These are phyloP conservation scores for Neonectria sp. DNA, from an alignment of 2,329 filamentous ascomycete species.

Conservation along the genomic window DNA sequence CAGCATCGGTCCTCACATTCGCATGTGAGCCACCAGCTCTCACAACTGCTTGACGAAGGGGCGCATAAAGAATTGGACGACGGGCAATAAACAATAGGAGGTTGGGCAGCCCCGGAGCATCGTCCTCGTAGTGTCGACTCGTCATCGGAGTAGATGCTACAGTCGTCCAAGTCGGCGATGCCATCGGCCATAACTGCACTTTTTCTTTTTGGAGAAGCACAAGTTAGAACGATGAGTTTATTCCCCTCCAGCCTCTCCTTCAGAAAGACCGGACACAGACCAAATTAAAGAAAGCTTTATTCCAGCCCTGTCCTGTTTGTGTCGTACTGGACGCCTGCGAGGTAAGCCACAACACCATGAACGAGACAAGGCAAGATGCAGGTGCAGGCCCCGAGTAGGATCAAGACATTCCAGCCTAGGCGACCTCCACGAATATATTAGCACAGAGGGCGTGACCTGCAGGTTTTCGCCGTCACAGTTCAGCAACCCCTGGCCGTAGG, in stretches of 20 bases:
- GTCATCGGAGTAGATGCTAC: slow-evolving; percentile 8
- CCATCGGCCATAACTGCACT: slow-evolving; percentile 28
- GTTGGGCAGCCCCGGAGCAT: background rate
- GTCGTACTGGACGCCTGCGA: slow-evolving; percentile 13
- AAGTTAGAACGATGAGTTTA: background rate
- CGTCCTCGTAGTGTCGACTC: background rate
- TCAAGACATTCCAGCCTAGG: background rate
- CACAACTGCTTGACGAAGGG: background rate
- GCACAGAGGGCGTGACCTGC: slow-evolving; percentile 3
- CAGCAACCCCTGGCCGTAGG: slow-evolving; percentile 4
- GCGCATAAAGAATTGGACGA: background rate
- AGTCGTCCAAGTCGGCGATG: slow-evolving; percentile 33
- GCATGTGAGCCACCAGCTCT: background rate
- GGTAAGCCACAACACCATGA: slow-evolving; percentile 6
- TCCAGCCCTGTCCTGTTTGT: slow-evolving; percentile 17
- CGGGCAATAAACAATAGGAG: background rate
- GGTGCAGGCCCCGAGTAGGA: background rate
- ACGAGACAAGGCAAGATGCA: slow-evolving; percentile 27
- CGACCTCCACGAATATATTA: slow-evolving; percentile 15
- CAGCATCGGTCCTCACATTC: slow-evolving; percentile 4
- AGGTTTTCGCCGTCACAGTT: slow-evolving; percentile 8
- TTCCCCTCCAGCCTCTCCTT: background rate
- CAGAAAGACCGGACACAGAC: background rate
- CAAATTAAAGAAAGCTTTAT: background rate
- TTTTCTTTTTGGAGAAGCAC: background rate